Evolutionary conservation across 148 eudicot species (phyloP), one percentile per base, ranked within the genome.

Genomic region (Camellia granthamiana): DNA sequence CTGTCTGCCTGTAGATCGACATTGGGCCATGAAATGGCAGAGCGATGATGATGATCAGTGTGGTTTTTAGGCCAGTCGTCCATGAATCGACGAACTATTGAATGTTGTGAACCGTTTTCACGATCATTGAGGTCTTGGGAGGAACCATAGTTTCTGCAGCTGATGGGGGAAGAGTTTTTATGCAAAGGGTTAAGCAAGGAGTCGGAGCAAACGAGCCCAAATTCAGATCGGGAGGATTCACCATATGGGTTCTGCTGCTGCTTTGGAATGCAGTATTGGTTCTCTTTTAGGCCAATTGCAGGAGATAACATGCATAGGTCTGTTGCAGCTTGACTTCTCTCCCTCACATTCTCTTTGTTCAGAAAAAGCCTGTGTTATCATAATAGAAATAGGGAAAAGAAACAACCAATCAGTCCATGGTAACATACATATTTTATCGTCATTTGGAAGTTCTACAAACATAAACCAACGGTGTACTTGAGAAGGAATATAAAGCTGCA

Each of bases 21-120:
- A 5, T 76, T 81, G 12, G 88, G 87, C 90, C 90, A 88, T 16
- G 84, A 82, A 41, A 83, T 55, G 76, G 82, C 11, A 12, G 87
- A 75, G 71, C 64, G 71, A 30, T 30, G 38, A 30, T 30, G 38
- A 30, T 30, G 38, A 18, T 80, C 79, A 1, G 79, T 42, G 16
- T 71, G 84, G 79, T 75, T 82, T 21, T 83, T 84, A 23, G 86
- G 87, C 91, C 91, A 86, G 9, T 87, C 87, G 19, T 88, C 94
- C 65, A 87, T 89, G 85, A 89, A 89, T n/a, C 83, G 87, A 12
- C 61, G 85, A 62, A 83, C 84, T 30, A 30, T 1, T 4, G 80
- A 54, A 59, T 74, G 69, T 54, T 75, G 83, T 19, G 86, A 74
- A 54, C 58, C 77, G 43, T 51, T 74, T 19, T 72, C 78, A 59